Conservation (phyloP, 148 eudicot species). For the Chenopodium berlandieri region DNA sequence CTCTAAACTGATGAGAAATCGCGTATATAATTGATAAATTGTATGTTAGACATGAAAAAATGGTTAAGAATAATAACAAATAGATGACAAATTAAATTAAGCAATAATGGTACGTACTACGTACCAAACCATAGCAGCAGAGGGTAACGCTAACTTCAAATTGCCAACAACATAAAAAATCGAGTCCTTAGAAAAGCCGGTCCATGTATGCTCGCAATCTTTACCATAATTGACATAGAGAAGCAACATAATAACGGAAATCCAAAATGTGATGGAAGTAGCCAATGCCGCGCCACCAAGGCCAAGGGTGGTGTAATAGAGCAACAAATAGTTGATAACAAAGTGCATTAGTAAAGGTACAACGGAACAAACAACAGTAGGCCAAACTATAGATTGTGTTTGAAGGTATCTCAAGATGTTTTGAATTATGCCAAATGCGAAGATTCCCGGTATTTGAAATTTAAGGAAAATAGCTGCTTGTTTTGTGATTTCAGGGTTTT, state of each 20-base stretch:
- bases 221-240: conserved; percentile 35
- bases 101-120: not conserved
- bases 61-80: too few species aligned
- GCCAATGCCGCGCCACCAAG: conserved; percentile 64
- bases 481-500: conserved; percentile 53
- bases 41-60: too few species aligned
- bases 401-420: conserved; percentile 76
- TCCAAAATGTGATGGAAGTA: conserved; percentile 61
- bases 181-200: conserved; percentile 49
- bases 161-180: conserved; percentile 32
- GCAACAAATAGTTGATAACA: conserved; percentile 40
- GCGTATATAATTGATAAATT: too few species aligned
- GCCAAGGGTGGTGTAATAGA: conserved; percentile 44
- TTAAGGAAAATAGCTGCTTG: conserved; percentile 58
- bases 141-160: conserved; percentile 66
- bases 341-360: conserved; percentile 42
- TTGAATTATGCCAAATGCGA: conserved; percentile 55
- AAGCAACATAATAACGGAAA: conserved; percentile 42
- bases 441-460: conserved; percentile 57
- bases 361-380: conserved; percentile 51
- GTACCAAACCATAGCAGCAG: conserved; percentile 84
- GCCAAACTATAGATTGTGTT: conserved; percentile 60
- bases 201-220: conserved; percentile 52
- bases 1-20: too few species aligned
- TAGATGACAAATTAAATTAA: too few species aligned